Evolutionary conservation across 2,329 filamentous ascomycete genomes (phyloP).

Genomic region (Myriosclerotinia scirpicola): DNA sequence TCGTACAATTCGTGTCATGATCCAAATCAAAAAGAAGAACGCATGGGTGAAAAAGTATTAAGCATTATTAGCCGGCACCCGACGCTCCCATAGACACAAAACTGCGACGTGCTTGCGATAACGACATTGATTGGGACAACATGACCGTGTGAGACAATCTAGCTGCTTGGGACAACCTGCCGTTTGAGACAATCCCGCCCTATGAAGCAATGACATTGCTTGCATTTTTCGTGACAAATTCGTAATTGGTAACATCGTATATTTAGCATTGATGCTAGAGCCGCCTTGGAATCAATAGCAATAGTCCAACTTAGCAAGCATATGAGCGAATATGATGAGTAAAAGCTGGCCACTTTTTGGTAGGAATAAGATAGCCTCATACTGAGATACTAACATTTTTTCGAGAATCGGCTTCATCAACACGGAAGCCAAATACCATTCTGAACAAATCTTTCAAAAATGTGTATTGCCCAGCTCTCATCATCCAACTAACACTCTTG

Average conservation of each 20-base stretch:
- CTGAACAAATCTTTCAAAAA: constrained; percentile 82
- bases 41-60: not conserved
- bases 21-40: not conserved
- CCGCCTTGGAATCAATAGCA: not conserved
- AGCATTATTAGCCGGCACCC: not conserved
- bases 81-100: not conserved
- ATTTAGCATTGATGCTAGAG: not conserved
- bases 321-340: not conserved
- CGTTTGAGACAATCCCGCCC: not conserved
- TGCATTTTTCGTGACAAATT: not conserved
- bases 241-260: not conserved
- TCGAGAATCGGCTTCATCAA: constrained; percentile 72
- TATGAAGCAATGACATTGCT: not conserved
- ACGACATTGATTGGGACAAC: not conserved
- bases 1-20: constrained; percentile 3
- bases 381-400: constrained; percentile 64
- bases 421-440: constrained; percentile 78
- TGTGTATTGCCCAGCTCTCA: constrained; percentile 67
- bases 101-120: not conserved
- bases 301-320: not conserved
- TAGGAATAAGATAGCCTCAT: constrained; percentile 35
- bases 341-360: not conserved
- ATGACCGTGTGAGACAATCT: not conserved
- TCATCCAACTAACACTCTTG: constrained; percentile 76
- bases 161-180: not conserved